Base-by-base conservation (phyloP, 1,284 basidiomycete genomes). In the Irpex lacteus region DNA sequence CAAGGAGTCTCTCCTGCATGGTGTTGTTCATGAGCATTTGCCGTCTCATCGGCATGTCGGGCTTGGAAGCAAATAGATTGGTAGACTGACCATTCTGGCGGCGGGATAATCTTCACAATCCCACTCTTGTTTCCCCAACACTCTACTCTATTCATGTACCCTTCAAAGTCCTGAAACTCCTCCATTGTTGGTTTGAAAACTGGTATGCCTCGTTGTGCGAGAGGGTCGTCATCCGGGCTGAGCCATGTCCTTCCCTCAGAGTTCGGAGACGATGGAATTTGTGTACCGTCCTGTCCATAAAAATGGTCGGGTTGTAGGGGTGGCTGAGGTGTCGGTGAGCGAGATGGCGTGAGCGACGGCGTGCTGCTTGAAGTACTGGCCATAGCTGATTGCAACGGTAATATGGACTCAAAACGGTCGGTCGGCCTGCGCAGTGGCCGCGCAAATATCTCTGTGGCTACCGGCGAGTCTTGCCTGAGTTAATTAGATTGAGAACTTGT, bases 51-150 rank as follows among this genome's bases (percentile, higher is more conserved):
- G 19, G 21, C 54, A 56, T n/a, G 13, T 56, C 11, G 11, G 7
- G 26, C 32, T 13, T 37, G 32, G 8, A 6, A 37, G 54, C 26
- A 36, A 6, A 36, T 19, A 50, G 32, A 5, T 18, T 52, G 53
- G 58, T 57, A 9, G n/a, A 81, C 89, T 73, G 66, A 92, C 96
- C 96, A 98, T 82, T 96, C 92, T 71, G 88, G 86, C 1, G 96
- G 96, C 50, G 96, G 96, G 66, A 98, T 91, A 68, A 98, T 86
- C 78, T 98, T 98, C 67, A 96, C 90, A 65, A 98, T 96, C 19
- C 96, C 95, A 69, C 93, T 95, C 62, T 83, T 82, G 75, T 83
- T 84, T 0, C 96, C 96, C 93, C 96, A 98, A 63, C 86, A 84
- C 73, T 95, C 94, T 49, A 98, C 84, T 65, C 78, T 85, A 67